phyloP scores from a whole-genome alignment of 129 eudicot species.

The Scalesia atractyloides region DNA sequence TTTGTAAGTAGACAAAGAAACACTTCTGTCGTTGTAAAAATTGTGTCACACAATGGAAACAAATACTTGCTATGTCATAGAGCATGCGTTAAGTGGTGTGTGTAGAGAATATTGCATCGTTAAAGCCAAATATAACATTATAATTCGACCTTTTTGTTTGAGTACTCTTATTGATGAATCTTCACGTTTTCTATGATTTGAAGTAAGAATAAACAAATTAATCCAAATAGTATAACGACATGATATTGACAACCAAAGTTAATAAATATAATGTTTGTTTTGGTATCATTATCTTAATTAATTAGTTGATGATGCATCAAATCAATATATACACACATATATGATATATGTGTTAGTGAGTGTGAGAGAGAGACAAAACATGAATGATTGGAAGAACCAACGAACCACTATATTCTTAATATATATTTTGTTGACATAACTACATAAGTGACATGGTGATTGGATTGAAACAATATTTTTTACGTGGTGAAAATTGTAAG shows the following conservation, averaged over 20 bases:
- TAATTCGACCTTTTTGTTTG: slow-evolving; percentile 26
- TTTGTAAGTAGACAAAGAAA: neutral
- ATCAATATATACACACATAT: neutral
- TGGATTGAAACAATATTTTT: neutral
- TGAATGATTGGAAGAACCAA: slow-evolving; percentile 19
- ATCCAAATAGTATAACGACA: slow-evolving; percentile 16
- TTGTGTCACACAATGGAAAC: slow-evolving; percentile 8
- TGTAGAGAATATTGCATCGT: slow-evolving; percentile 12
- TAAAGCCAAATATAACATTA: neutral
- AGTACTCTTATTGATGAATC: slow-evolving; percentile 30
- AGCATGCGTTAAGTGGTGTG: slow-evolving; percentile 29
- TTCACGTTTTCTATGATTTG: slow-evolving; percentile 12
- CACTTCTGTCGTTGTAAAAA: neutral
- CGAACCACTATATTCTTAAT: slow-evolving; percentile 9
- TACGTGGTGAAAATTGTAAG: neutral
- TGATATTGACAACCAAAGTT: slow-evolving; percentile 39
- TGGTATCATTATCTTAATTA: slow-evolving; percentile 14
- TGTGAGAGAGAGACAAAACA: slow-evolving; percentile 5
- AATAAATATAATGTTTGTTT: slow-evolving; percentile 14
- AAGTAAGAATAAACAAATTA: neutral
- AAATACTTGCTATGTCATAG: slow-evolving; percentile 1
- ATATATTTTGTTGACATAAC: neutral
- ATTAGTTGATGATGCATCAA: slow-evolving; percentile 31
- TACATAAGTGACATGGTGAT: slow-evolving; percentile 1
- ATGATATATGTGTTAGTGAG: neutral